Evolutionary conservation across 768 basidiomycete species (phyloP).

Genomic region (Royoungia palumana): DNA sequence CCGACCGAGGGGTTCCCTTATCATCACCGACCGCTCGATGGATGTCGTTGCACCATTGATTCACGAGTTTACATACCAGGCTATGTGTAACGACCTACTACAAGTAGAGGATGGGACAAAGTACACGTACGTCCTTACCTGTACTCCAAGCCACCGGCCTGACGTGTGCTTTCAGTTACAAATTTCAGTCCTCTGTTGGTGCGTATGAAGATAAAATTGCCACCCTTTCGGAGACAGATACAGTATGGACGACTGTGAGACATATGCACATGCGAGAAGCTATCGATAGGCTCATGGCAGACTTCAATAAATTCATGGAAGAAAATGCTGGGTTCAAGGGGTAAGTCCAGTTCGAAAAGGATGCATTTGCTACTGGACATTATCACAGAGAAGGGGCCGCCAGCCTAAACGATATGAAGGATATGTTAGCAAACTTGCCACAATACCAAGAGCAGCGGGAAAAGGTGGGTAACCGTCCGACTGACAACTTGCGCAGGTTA

Average conservation of each 20-base stretch:
- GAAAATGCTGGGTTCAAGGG: conserved; percentile 95
- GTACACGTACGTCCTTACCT: conserved; percentile 68
- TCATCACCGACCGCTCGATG: conserved; percentile 97
- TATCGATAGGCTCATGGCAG: conserved; percentile 93
- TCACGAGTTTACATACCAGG: conserved; percentile 99
- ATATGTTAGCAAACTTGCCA: conserved; percentile 93
- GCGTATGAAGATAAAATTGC: conserved; percentile 87
- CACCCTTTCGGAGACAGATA: conserved; percentile 79
- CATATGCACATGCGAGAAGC: conserved; percentile 99
- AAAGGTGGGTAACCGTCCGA: conserved; percentile 50
- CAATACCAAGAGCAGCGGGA: conserved; percentile 95
- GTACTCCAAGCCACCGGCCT: conserved; percentile 3
- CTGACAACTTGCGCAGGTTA: background rate
- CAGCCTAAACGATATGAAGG: conserved; percentile 96
- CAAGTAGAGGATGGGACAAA: conserved; percentile 81
- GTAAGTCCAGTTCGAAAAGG: conserved; percentile 39
- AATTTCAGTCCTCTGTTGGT: conserved; percentile 87
- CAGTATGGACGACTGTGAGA: conserved; percentile 87
- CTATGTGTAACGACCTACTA: conserved; percentile 95
- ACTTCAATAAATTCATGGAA: conserved; percentile 91
- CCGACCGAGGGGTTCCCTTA: conserved; percentile 73
- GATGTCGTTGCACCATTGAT: conserved; percentile 86
- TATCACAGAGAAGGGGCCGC: conserved; percentile 67
- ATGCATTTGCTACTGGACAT: background rate
- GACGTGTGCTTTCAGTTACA: conserved; percentile 56